Conservation (phyloP, 2,329 filamentous ascomycete species). For the Botrytis hyacinthi region DNA sequence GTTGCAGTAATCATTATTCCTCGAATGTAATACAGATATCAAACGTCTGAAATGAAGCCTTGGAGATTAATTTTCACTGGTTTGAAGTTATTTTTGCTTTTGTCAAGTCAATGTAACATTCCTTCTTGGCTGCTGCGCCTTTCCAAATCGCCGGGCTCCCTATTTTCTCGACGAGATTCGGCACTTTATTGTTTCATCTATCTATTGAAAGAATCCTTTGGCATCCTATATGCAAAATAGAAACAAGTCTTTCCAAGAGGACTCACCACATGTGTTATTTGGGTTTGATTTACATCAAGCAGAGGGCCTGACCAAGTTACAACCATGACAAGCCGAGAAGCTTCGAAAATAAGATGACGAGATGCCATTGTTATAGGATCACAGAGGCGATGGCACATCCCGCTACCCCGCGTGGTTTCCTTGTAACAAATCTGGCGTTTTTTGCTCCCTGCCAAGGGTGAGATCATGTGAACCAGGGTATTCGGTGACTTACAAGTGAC, state of each 20-base stretch:
- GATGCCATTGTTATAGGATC: not conserved
- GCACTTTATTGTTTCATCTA: not conserved
- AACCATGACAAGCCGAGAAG: not conserved
- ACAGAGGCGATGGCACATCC: not conserved
- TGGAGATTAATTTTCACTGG: not conserved
- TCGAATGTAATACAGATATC: not conserved
- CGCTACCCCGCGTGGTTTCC: not conserved
- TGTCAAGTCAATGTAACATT: not conserved
- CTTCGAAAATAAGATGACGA: not conserved
- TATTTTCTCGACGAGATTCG: not conserved
- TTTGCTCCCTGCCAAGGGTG: not conserved
- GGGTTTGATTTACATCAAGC: not conserved
- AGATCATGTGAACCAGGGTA: not conserved
- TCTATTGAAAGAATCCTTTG: not conserved
- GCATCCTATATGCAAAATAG: not conserved
- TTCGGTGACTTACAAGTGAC: not conserved
- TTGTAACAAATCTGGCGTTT: not conserved
- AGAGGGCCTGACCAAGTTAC: not conserved
- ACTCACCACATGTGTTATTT: not conserved
- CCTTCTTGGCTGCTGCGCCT: slow-evolving; percentile 1
- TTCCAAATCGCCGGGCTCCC: not conserved
- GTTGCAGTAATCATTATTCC: not conserved
- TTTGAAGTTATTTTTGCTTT: not conserved
- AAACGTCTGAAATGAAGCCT: not conserved
- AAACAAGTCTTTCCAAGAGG: not conserved